phyloP scores from a whole-genome alignment of 352 stramenopile species.

The Lagenidium sp. region DNA sequence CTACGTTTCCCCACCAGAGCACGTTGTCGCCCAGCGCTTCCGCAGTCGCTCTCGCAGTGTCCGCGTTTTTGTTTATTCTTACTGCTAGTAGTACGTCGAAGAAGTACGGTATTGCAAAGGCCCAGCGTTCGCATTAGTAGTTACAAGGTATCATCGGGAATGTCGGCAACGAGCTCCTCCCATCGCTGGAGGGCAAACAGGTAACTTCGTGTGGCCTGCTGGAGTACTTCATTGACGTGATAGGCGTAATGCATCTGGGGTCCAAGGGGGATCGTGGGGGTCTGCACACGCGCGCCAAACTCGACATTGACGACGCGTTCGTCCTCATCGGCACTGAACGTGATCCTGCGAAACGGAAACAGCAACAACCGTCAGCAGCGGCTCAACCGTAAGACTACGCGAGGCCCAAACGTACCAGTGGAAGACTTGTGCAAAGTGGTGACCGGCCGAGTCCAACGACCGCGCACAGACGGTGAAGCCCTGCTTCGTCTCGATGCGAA shows the following conservation, averaged over 20 bases:
- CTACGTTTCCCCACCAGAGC: no score
- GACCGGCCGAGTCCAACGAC: background rate
- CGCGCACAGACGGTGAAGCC: conserved; percentile 4
- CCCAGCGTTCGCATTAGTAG: no score
- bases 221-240: background rate
- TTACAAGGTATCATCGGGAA: no score
- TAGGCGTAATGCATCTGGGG: background rate
- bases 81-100: no score
- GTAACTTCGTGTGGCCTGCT: background rate
- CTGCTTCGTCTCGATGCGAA: conserved; percentile 5
- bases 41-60: no score
- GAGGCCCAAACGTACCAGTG: no score
- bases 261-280: background rate
- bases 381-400: no score
- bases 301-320: background rate
- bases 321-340: background rate
- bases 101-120: no score
- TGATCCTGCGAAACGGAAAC: no score
- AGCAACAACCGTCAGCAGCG: no score
- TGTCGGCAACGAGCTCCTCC: conserved; percentile 1
- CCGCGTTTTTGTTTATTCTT: no score
- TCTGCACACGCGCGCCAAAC: background rate
- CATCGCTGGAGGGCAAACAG: background rate
- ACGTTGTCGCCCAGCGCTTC: no score
- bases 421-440: background rate